Evolutionary conservation across 2,329 filamentous ascomycete species (phyloP).

Genomic region (Arthrocladium fulminans): DNA sequence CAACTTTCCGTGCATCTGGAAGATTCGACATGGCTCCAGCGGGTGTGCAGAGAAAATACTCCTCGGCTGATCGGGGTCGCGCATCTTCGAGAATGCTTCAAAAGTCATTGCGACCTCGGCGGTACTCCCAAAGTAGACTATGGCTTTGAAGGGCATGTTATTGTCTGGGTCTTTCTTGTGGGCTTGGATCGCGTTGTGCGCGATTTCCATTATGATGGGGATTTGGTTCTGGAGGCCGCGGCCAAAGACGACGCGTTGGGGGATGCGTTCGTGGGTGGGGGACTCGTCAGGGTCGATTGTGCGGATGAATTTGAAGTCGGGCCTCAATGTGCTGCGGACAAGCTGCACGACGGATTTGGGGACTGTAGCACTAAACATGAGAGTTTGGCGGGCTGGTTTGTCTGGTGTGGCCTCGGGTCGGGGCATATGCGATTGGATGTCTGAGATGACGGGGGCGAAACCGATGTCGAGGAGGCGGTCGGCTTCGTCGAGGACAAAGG

Average conservation of each 20-base stretch:
- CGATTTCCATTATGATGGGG: conserved; percentile 68
- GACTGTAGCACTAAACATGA: conserved; percentile 93
- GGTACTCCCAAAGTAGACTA: conserved; percentile 86
- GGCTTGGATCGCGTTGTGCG: conserved; percentile 45
- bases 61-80: conserved; percentile 31
- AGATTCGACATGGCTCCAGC: conserved; percentile 49
- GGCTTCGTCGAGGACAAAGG: conserved; percentile 51
- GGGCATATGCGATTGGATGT: conserved; percentile 44
- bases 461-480: conserved; percentile 59
- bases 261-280: conserved; percentile 73
- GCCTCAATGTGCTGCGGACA: conserved; percentile 69
- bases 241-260: conserved; percentile 64
- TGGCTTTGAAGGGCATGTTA: conserved; percentile 77
- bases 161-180: conserved; percentile 29
- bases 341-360: conserved; percentile 72
- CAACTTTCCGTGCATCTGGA: conserved; percentile 70
- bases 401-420: neutral
- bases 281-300: conserved; percentile 75
- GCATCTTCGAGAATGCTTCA: conserved; percentile 48
- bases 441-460: conserved; percentile 45
- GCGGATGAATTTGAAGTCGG: conserved; percentile 78
- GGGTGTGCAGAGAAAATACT: conserved; percentile 57
- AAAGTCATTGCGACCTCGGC: conserved; percentile 56
- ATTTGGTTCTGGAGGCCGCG: conserved; percentile 65
- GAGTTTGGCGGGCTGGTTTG: conserved; percentile 67